Evolutionary conservation across 345 rosid genomes (phyloP), one percentile per base, ranked within the genome.

Genomic region (Clausena lansium): DNA sequence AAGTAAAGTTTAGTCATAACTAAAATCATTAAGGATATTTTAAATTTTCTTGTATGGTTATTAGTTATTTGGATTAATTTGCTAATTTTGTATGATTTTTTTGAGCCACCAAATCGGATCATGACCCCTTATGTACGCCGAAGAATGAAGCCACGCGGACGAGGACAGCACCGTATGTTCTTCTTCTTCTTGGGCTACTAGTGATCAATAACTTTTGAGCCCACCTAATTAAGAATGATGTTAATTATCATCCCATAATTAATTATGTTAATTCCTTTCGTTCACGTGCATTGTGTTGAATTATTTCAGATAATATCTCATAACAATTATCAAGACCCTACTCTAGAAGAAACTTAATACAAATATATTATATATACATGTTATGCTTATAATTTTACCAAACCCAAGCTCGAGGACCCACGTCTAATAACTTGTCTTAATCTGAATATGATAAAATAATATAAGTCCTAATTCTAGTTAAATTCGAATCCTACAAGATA

Each of bases 141-240:
- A 82, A 85, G 89, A 83, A 87, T 78, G 87, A 86, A 84, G 87
- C 86, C 88, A 84, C 79, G 90, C 90, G 84, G 90, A 86, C 90
- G 90, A 85, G 90, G 89, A 89, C 88, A 69, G 27, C 82, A 78
- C 82, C 90, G 79, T 61, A 80, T 79, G 78, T 74, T 83, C 69
- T 74, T 79, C 63, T 62, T 76, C 70, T 75, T 10, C 74, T 52
- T 55, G 63, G 39, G 71, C 70, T 47, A 8, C 57, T 33, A n/a
- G 8, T 33, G 4, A 10, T 67, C 71, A 19, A 30, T 63, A 63
- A 15, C 5, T 57, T 38, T 20, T 70, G 24, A 14, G 73, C 38
- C 59, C 59, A 70, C 73, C 5, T 38, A 35, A 52, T 52, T 19
- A 4, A 52, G 20, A 52, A 15, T 30, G 19, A 27, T 17, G 1